Evolutionary conservation across 2,329 filamentous ascomycete genomes (phyloP).

Genomic region (Aulographum hederae): DNA sequence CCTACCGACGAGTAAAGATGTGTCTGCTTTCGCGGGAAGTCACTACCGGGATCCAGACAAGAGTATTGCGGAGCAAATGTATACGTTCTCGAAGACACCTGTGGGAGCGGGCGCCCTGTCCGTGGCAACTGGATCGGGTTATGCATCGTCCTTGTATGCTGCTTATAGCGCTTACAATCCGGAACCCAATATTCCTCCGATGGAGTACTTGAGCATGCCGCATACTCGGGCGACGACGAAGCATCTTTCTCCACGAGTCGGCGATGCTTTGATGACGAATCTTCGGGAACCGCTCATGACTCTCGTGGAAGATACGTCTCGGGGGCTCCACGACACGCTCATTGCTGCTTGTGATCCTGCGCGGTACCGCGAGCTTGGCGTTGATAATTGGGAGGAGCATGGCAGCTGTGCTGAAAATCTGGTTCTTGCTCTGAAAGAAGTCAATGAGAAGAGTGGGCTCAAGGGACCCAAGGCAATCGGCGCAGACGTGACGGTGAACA

Average conservation of each 20-base stretch:
- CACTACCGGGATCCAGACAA: conserved; percentile 28
- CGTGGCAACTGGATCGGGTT: conserved; percentile 24
- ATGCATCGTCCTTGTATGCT: conserved; percentile 27
- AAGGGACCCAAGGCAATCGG: conserved; percentile 6
- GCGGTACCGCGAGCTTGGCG: conserved; percentile 16
- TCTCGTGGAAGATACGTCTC: conserved; percentile 15
- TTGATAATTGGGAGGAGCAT: conserved; percentile 12
- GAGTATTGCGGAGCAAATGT: conserved; percentile 29
- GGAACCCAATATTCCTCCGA: conserved; percentile 1
- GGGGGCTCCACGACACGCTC: conserved; percentile 16
- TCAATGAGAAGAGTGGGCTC: conserved; percentile 10
- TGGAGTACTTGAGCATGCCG: conserved; percentile 17
- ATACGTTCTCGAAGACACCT: conserved; percentile 31
- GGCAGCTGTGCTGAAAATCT: conserved; percentile 19
- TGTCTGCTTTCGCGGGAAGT: conserved; percentile 25
- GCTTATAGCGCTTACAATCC: conserved; percentile 27
- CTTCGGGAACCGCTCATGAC: conserved; percentile 15
- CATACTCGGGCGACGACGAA: conserved; percentile 14
- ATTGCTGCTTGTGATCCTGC: conserved; percentile 18
- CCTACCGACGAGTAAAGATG: conserved; percentile 23
- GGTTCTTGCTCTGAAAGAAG: conserved; percentile 13
- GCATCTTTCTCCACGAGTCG: conserved; percentile 13
- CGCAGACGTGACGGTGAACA: conserved; percentile 9
- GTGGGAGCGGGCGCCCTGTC: conserved; percentile 25
- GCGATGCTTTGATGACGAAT: conserved; percentile 15